These are phyloP conservation scores for Erigeron canadensis DNA, from an alignment of 129 eudicot genomes.

Conservation along the genomic window DNA sequence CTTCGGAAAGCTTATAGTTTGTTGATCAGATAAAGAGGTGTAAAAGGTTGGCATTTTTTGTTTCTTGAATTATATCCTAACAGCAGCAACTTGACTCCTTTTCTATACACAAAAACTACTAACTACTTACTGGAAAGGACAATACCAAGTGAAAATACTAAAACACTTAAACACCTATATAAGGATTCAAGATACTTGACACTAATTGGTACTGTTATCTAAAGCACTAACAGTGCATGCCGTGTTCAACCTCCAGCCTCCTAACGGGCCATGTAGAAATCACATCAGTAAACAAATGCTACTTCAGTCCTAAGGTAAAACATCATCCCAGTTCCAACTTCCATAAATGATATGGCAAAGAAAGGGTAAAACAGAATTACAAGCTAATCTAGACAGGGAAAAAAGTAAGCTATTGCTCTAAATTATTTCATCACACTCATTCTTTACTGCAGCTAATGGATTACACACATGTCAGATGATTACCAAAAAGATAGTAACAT, in stretches of 20 bases:
- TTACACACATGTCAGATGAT: background rate
- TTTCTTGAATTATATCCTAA: constrained; percentile 6
- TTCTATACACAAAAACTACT: constrained; percentile 5
- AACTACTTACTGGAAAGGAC: background rate
- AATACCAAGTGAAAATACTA: background rate
- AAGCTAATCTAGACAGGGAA: background rate
- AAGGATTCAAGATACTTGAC: background rate
- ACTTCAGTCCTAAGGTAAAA: constrained; percentile 7
- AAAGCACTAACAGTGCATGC: background rate
- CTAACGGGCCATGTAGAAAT: background rate
- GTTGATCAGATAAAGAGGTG: constrained; percentile 2
- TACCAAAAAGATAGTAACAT: background rate
- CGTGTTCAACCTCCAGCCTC: constrained; percentile 4
- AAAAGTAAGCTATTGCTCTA: background rate
- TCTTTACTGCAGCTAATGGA: background rate
- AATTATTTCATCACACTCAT: constrained; percentile 10
- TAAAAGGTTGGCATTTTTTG: background rate
- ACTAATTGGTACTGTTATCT: background rate
- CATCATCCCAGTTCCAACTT: background rate
- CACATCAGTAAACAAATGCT: background rate
- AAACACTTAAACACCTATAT: background rate
- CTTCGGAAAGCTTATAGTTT: background rate
- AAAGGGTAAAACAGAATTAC: background rate
- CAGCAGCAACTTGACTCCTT: constrained; percentile 23
- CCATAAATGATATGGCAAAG: constrained; percentile 2